These are phyloP conservation scores for Mortierella sp. DNA, from an alignment of 371 early-diverging fungal genomes.

Conservation along the genomic window DNA sequence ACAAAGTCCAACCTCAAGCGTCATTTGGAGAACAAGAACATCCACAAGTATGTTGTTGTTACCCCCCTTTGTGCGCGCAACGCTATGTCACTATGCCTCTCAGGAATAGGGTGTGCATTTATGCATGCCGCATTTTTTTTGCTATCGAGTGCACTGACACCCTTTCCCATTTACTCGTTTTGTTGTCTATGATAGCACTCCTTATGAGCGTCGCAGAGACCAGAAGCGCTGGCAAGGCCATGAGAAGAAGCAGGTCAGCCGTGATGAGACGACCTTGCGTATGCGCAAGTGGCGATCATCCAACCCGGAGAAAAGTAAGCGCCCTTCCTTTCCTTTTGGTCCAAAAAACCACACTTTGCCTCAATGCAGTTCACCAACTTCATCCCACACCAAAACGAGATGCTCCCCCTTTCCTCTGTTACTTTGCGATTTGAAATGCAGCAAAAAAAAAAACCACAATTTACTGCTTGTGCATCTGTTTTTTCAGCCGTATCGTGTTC, in stretches of 20 bases:
- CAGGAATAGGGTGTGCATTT: not conserved
- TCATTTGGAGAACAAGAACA: slow-evolving; percentile 53
- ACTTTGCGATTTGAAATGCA: not conserved
- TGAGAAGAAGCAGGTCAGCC: slow-evolving; percentile 66
- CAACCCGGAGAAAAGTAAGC: slow-evolving; percentile 48
- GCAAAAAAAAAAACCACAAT: slow-evolving; percentile 3
- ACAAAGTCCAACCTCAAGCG: slow-evolving; percentile 54
- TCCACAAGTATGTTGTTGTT: slow-evolving; percentile 38
- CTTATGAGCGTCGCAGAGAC: slow-evolving; percentile 67
- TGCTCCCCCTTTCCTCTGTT: not conserved
- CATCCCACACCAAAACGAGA: not conserved
- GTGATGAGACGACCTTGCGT: slow-evolving; percentile 67
- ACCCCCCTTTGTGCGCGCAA: not conserved
- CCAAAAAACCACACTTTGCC: not conserved
- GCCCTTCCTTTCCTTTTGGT: slow-evolving; percentile 4
- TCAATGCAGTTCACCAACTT: not conserved
- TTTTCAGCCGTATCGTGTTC: not conserved
- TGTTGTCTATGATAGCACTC: slow-evolving; percentile 57
- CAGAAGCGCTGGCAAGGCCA: slow-evolving; percentile 72
- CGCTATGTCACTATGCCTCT: not conserved
- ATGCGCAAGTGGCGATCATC: slow-evolving; percentile 36
- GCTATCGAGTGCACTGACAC: not conserved
- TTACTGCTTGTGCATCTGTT: not conserved
- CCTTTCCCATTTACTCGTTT: not conserved
- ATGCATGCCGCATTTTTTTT: not conserved